These are phyloP conservation scores for Prunus armeniaca DNA, from an alignment of 306 rosid species.

Conservation along the genomic window DNA sequence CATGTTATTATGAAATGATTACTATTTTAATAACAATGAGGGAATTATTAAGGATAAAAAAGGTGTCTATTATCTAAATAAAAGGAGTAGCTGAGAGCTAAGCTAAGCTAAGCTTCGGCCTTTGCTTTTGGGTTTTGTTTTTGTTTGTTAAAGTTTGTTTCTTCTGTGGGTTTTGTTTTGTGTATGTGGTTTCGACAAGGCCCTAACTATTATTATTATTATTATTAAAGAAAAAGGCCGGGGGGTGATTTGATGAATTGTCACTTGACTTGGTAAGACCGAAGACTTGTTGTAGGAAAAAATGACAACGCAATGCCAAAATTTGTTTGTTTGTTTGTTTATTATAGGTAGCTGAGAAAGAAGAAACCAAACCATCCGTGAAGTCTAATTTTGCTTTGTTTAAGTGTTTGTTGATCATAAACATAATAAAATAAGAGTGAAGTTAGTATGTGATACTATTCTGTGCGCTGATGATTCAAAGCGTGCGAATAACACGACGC, in stretches of 20 bases:
- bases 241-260: background rate
- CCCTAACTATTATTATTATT: background rate
- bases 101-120: background rate
- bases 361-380: background rate
- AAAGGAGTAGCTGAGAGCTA: too few species aligned
- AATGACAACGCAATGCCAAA: background rate
- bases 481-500: too few species aligned
- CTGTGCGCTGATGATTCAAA: too few species aligned
- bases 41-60: background rate
- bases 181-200: background rate
- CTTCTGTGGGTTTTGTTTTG: background rate
- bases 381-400: background rate
- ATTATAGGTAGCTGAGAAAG: background rate
- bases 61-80: background rate
- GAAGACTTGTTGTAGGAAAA: background rate
- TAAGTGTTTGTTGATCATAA: background rate
- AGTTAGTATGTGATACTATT: too few species aligned
- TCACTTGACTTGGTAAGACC: background rate
- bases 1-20: conserved; percentile 2
- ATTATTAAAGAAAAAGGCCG: background rate
- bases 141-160: background rate
- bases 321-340: background rate
- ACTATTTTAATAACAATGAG: background rate
- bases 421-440: too few species aligned
- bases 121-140: background rate